Conservation (phyloP, 2,329 filamentous ascomycete species). For the Colletotrichum simmondsii region DNA sequence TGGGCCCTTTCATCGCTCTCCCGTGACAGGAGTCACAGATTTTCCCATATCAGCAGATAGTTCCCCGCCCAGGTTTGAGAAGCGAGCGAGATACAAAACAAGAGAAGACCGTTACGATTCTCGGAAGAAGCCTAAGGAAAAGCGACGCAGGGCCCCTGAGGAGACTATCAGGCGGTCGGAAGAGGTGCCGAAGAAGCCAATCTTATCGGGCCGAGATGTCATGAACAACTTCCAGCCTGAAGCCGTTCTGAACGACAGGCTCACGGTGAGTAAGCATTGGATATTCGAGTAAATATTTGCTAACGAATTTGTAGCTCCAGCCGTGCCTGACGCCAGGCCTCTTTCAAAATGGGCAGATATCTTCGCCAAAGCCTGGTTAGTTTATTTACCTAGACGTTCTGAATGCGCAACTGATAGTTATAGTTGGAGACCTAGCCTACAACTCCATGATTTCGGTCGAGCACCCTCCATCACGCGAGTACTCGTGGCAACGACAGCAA, state of each 20-base stretch:
- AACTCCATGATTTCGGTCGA: constrained; percentile 32
- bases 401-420: not conserved
- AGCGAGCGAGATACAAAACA: constrained; percentile 65
- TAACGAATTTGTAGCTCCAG: constrained; percentile 43
- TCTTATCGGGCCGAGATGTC: constrained; percentile 56
- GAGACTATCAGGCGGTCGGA: constrained; percentile 29
- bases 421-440: constrained; percentile 27
- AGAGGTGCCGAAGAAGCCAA: constrained; percentile 35
- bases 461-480: constrained; percentile 9
- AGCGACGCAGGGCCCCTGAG: constrained; percentile 11
- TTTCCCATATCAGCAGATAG: not conserved
- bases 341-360: constrained; percentile 53
- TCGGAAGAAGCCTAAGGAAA: constrained; percentile 30
- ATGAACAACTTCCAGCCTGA: constrained; percentile 67
- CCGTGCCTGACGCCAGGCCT: constrained; percentile 51
- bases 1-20: not conserved
- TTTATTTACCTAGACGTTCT: not conserved
- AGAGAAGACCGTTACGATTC: constrained; percentile 65
- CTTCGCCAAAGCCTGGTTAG: constrained; percentile 45
- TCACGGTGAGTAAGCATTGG: constrained; percentile 44
- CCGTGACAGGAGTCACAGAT: not conserved
- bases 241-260: constrained; percentile 55
- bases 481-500: constrained; percentile 30
- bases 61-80: constrained; percentile 53
- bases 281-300: constrained; percentile 5